Conservation (phyloP, 1,284 basidiomycete genomes). For the Fomitopsis schrenkii region DNA sequence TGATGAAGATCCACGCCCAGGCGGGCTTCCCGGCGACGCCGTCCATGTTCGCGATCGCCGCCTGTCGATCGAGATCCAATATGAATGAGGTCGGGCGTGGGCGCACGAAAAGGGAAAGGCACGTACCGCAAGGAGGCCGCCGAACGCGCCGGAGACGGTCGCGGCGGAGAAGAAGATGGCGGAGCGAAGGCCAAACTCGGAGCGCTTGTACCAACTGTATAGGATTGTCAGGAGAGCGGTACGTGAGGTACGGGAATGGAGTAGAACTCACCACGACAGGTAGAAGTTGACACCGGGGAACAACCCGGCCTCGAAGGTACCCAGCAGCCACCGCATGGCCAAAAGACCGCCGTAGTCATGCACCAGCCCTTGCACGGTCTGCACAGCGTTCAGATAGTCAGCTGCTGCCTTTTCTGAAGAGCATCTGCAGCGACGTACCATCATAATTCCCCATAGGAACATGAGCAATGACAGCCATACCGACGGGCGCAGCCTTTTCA, state of each 20-base stretch:
- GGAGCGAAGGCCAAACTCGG: constrained; percentile 62
- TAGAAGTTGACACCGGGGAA: constrained; percentile 67
- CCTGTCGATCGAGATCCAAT: constrained; percentile 31
- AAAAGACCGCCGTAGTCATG: constrained; percentile 61
- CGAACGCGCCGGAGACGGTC: constrained; percentile 69
- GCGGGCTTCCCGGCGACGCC: constrained; percentile 61
- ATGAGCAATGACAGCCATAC: constrained; percentile 63
- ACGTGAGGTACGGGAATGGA: neutral
- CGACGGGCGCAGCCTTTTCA: constrained; percentile 68
- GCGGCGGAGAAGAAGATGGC: constrained; percentile 76
- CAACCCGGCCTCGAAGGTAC: constrained; percentile 70
- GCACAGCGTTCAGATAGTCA: neutral
- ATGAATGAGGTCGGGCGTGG: neutral
- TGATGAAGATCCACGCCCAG: constrained; percentile 71
- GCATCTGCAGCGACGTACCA: constrained; percentile 35
- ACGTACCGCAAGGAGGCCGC: constrained; percentile 60
- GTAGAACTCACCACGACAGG: constrained; percentile 51
- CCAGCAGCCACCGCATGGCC: constrained; percentile 64
- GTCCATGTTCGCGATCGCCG: constrained; percentile 64
- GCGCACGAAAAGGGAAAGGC: neutral
- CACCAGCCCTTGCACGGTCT: constrained; percentile 69
- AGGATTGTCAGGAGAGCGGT: neutral
- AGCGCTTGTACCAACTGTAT: constrained; percentile 44
- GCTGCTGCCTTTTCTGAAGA: neutral
- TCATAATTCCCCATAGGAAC: constrained; percentile 69